phyloP scores from a whole-genome alignment of 257 asterid genomes.

The Primulina huaijiensis region DNA sequence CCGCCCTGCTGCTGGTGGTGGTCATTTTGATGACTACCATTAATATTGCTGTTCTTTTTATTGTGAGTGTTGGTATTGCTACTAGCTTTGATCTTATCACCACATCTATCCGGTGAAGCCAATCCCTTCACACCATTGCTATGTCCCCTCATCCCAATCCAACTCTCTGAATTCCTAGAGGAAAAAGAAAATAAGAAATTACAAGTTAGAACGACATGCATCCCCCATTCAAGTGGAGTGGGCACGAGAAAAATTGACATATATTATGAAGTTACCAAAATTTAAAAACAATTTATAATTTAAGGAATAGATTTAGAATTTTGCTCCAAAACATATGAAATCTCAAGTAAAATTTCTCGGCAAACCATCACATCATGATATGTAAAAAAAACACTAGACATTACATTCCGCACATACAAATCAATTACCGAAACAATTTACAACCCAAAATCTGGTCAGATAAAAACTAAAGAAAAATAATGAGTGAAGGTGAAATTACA shows the following conservation, averaged over 20 bases:
- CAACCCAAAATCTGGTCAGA: background rate
- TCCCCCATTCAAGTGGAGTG: background rate
- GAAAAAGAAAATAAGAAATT: slow-evolving; percentile 5
- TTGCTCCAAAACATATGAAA: background rate
- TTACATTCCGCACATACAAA: slow-evolving; percentile 12
- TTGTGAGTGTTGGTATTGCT: slow-evolving; percentile 26
- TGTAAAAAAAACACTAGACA: slow-evolving; percentile 2
- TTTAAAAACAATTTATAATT: no score
- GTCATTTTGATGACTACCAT: slow-evolving; percentile 22
- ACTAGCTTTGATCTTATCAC: slow-evolving; percentile 29
- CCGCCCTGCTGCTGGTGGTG: slow-evolving; percentile 31
- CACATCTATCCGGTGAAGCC: slow-evolving; percentile 46
- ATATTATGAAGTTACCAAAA: background rate
- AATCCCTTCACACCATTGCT: slow-evolving; percentile 43
- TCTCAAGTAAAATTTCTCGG: background rate
- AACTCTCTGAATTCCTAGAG: slow-evolving; percentile 62
- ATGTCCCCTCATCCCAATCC: slow-evolving; percentile 46
- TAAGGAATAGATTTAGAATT: no score
- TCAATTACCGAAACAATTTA: slow-evolving; percentile 18
- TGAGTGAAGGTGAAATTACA: slow-evolving; percentile 33
- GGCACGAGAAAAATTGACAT: background rate
- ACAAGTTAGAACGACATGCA: slow-evolving; percentile 15
- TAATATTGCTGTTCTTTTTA: slow-evolving; percentile 26
- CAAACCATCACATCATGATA: slow-evolving; percentile 3
- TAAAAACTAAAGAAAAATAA: background rate